Base-by-base conservation (phyloP, 1,139 yeast species). In the Blastobotrys raffinosifermentans region DNA sequence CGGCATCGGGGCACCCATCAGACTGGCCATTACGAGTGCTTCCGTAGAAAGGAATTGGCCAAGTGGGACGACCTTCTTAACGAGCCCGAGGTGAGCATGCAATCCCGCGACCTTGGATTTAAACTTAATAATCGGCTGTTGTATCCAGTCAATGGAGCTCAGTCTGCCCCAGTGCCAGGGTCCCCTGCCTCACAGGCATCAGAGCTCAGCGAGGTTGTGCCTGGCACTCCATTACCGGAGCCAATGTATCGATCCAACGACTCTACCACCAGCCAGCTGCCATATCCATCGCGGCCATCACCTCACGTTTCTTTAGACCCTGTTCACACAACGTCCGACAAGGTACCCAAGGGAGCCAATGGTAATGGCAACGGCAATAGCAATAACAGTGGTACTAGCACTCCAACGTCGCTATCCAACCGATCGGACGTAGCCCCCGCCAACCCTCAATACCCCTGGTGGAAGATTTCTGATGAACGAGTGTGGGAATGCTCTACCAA, bases 1-100 rank as follows among this genome's bases (percentile, higher is more conserved):
- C 72, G 86, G 44, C 98, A 91, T 55, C 76, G 79, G 37, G 98
- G 97, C 0, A 78, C 93, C 1, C 97, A 91, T 59, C 73, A 81
- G 14, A 77, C 80, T 33, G 98, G 97, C 0, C 98, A 91, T 56
- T 91, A 53, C 43, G 66, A 63, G 38, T 59, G 64, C 35, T 58
- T 54, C 35, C 51, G 65, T 11, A 54, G 63, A 16, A 57, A 58
- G 47, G 50, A 51, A 36, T 39, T 51, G 37, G 43, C 34, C 3
- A 51, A 50, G 47, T 56, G 60, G 60, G 27, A 25, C 15, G 27
- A 8, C 15, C 14, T 14, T 6, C 27, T 25, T 7, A 13, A n/a
- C 15, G 11, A 25, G 14, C 27, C 27, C 15, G 14, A 25, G 11
- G 7, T 25, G 15, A 8, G 11, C 11, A 14, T 14, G 7, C n/a